Percentiles rank a stretch among this genome's conserved stretches.
phyloP scores from a whole-genome alignment of 2,329 filamentous ascomycete species.

The Scedosporium dehoogii region DNA sequence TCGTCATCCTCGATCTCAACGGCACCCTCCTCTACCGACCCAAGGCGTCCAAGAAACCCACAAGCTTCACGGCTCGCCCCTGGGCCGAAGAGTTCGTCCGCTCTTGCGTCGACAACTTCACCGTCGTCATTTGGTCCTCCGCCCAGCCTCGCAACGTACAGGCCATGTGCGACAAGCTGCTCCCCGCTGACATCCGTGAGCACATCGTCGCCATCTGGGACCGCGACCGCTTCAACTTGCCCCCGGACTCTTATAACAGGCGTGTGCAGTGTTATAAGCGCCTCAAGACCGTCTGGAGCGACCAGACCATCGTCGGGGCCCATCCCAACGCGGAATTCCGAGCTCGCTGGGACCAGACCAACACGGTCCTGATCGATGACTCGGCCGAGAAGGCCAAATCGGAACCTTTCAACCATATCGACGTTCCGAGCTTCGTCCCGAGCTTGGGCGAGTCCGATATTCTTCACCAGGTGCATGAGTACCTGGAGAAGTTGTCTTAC shows the following conservation, averaged over 20 bases:
- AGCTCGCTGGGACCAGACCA: slow-evolving; percentile 62
- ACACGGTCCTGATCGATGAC: slow-evolving; percentile 88
- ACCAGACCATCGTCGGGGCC: slow-evolving; percentile 29
- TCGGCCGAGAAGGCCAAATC: slow-evolving; percentile 66
- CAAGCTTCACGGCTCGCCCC: slow-evolving; percentile 55
- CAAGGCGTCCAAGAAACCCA: slow-evolving; percentile 30
- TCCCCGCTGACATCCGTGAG: slow-evolving; percentile 41
- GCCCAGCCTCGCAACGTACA: slow-evolving; percentile 64
- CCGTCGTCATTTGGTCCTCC: slow-evolving; percentile 85
- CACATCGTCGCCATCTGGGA: slow-evolving; percentile 65
- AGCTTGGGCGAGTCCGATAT: slow-evolving; percentile 29
- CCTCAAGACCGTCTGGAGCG: slow-evolving; percentile 61
- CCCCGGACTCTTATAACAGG: slow-evolving; percentile 48
- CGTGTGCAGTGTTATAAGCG: slow-evolving; percentile 88
- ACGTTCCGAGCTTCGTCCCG: slow-evolving; percentile 67
- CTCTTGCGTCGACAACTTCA: slow-evolving; percentile 65
- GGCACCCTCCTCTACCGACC: slow-evolving; percentile 76
- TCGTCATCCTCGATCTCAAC: slow-evolving; percentile 87
- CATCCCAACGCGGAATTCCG: slow-evolving; percentile 32
- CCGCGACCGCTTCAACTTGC: slow-evolving; percentile 65
- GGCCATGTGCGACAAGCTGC: slow-evolving; percentile 55
- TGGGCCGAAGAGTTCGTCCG: slow-evolving; percentile 58
- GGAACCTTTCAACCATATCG: slow-evolving; percentile 75
- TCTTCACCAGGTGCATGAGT: slow-evolving; percentile 51
- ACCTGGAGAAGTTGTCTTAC: slow-evolving; percentile 43